Evolutionary conservation across 192 early-diverging fungal species (phyloP).

Genomic region (Gigaspora rosea): DNA sequence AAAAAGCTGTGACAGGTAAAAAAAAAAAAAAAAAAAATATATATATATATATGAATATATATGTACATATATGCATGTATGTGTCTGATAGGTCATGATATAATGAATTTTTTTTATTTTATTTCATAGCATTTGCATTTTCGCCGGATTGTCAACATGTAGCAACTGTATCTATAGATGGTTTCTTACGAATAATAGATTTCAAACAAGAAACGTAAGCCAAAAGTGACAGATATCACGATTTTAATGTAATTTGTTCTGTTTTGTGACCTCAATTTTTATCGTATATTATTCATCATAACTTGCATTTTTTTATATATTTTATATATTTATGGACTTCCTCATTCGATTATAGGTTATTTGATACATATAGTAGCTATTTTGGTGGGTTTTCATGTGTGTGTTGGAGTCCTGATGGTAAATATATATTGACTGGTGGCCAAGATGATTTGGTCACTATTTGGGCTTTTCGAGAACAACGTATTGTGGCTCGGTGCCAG

Average conservation of each 20-base stretch:
- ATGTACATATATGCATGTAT: neutral
- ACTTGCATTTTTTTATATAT: neutral
- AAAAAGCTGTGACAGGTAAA: conserved; percentile 72
- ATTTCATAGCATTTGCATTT: conserved; percentile 67
- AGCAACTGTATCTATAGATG: conserved; percentile 81
- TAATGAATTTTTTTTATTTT: neutral
- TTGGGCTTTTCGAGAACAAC: conserved; percentile 77
- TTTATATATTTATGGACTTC: neutral
- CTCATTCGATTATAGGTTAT: conserved; percentile 43
- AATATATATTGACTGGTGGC: conserved; percentile 81
- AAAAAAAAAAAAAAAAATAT: neutral
- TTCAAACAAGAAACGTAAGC: conserved; percentile 60
- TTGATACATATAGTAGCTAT: conserved; percentile 78
- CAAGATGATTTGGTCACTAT: conserved; percentile 93
- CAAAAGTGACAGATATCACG: too few species aligned
- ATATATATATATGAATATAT: neutral
- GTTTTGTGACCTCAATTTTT: too few species aligned
- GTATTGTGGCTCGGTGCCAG: conserved; percentile 84
- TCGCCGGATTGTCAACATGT: conserved; percentile 82
- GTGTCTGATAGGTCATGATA: neutral
- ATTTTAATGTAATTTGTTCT: too few species aligned
- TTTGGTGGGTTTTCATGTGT: conserved; percentile 89
- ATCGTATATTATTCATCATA: too few species aligned
- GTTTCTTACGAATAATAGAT: conserved; percentile 76
- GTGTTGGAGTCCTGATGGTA: conserved; percentile 89